Evolutionary conservation across 202 grass and related monocot species (phyloP), one percentile per base, ranked within the genome.

Genomic region (Musa balbisiana): DNA sequence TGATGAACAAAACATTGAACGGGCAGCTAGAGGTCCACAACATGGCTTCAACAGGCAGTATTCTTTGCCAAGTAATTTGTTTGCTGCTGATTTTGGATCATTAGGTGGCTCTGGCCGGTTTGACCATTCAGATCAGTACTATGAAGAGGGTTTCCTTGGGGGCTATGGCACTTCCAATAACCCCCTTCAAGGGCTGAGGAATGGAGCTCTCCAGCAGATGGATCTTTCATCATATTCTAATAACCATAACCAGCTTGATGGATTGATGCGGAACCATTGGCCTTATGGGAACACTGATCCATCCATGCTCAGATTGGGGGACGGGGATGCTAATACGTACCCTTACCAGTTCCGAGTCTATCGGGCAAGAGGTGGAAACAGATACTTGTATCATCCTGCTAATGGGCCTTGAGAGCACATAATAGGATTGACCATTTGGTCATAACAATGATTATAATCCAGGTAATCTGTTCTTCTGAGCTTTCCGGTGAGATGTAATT

Each of bases 1-100:
- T n/a, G 75, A 77, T 49, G 75, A 77, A 77, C 75, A 77, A 25
- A 77, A 52, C n/a, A 23, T 25, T 64, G 75, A 62, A 53, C 20
- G 49, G 20, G 9, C 75, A 17, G 13, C 43, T 16, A 77, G 62
- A 9, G 60, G 20, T 27, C 60, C 50, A 20, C 11, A 53, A 21
- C 59, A 77, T 64, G 24, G 54, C 19, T 77, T 52, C 75, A 66
- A 25, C 20, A 60, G 75, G 11, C 75, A 77, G 60, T 77, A 66
- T 33, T 66, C 75, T 17, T 66, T 77, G 15, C 75, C 75, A 24
- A 62, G 21, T 52, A 64, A 77, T 65, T 20, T 52, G 19, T 65
- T 62, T 20, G 52, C 24, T 3, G 3, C 53, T n/a, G 73, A 75
- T 8, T 29, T 62, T 16, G 53, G 16, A 13, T 50, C 21, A 17